A percentile compares a stretch with the other conserved stretches of the same genome.
Conservation (phyloP, 805 yeast species). For the Kazachstania taianensis region DNA sequence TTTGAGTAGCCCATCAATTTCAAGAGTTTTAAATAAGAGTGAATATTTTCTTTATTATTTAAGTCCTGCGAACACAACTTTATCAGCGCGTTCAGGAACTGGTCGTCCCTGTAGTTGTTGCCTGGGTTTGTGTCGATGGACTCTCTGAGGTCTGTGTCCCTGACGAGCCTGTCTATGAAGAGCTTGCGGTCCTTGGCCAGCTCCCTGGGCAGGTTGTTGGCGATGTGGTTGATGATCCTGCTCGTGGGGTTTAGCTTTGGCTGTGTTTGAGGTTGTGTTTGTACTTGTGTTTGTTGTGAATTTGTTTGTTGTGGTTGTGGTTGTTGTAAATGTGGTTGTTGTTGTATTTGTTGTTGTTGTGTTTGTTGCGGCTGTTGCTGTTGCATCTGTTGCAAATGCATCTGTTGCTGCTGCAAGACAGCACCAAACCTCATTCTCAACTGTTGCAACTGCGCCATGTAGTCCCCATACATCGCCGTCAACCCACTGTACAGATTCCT, state of each 20-base stretch:
- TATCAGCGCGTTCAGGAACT: conserved; percentile 13
- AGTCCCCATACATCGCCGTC: conserved; percentile 25
- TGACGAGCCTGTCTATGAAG: conserved; percentile 18
- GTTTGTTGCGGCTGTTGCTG: conserved; percentile 1
- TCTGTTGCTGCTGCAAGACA: neutral
- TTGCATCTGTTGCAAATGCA: neutral
- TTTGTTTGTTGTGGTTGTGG: neutral
- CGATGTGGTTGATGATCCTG: conserved; percentile 13
- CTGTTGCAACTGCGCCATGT: conserved; percentile 17
- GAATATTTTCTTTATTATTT: conserved; percentile 16
- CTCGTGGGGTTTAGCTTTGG: conserved; percentile 3
- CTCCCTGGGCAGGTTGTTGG: conserved; percentile 17
- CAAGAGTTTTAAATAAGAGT: conserved; percentile 17
- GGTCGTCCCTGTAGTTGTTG: conserved; percentile 1
- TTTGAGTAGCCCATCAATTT: conserved; percentile 16
- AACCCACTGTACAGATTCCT: conserved; percentile 23
- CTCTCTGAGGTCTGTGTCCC: conserved; percentile 3
- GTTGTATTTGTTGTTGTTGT: neutral
- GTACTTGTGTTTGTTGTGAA: neutral
- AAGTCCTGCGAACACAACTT: conserved; percentile 21
- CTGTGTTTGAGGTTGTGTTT: neutral
- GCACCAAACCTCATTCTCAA: conserved; percentile 6
- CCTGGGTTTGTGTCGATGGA: conserved; percentile 1
- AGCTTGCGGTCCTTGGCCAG: conserved; percentile 20
- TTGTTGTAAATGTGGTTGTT: conserved; percentile 1